Evolutionary conservation across 129 eudicot species (phyloP).

Genomic region (Apium graveolens): DNA sequence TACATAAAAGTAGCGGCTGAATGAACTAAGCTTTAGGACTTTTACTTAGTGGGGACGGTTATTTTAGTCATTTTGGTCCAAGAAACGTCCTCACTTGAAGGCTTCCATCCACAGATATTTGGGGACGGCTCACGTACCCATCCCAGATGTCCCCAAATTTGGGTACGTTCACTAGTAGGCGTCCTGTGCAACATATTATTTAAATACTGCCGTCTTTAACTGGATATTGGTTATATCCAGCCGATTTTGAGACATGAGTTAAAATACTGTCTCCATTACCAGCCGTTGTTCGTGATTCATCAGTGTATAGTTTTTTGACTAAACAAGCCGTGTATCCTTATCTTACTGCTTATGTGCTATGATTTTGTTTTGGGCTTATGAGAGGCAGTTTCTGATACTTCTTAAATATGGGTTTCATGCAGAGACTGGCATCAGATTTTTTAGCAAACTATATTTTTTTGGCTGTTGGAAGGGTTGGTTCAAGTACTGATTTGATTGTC

Average conservation of each 20-base stretch:
- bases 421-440: conserved; percentile 73
- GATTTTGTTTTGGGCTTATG: neutral
- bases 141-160: too few relatives aligned
- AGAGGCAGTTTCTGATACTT: neutral
- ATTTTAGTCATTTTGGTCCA: too few relatives aligned
- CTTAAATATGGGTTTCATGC: conserved; percentile 15
- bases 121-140: too few relatives aligned
- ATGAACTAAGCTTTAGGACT: too few relatives aligned
- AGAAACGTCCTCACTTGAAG: too few relatives aligned
- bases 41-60: too few relatives aligned
- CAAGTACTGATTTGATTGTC: conserved; percentile 65
- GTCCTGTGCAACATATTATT: too few relatives aligned
- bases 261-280: neutral
- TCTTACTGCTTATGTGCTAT: neutral
- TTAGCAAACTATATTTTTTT: conserved; percentile 48
- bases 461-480: conserved; percentile 68
- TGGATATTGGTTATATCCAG: neutral
- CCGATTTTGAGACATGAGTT: neutral
- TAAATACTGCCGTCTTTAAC: neutral
- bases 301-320: neutral
- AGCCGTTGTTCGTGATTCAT: neutral
- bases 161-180: too few relatives aligned
- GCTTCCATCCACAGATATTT: too few relatives aligned
- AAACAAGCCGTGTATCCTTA: neutral
- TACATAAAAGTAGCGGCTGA: too few relatives aligned